Evolutionary conservation across 2,329 filamentous ascomycete genomes (phyloP), one percentile per base, ranked within the genome.

Genomic region (Drechslerella stenobrocha): DNA sequence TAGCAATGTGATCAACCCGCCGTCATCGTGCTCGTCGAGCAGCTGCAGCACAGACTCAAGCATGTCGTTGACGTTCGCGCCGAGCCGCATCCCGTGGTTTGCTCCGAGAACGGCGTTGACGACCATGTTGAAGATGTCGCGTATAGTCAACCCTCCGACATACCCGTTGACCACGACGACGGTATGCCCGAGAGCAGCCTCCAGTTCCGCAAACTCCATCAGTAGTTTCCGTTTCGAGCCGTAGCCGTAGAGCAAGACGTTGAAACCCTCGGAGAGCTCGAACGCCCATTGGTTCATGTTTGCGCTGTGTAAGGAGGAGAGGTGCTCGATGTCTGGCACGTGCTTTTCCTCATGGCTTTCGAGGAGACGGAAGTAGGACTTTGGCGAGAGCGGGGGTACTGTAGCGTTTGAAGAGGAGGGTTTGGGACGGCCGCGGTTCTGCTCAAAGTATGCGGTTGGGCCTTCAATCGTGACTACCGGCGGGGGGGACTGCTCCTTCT

Each of bases 221-320:
- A 92, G 80, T 0, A 97, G 82, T 2, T 80, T 78, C 30, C 88
- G 82, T 77, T 98, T 98, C 1, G 90, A 95, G 0, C 93, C 93
- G 75, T 90, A 95, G 26, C 93, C 93, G 75, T 95, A 96, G 0
- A 96, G 78, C 74, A 93, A 96, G 52, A 97, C 80, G 73, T 89
- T 90, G 79, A 96, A 97, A 20, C 86, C 85, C 75, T 96, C 85
- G 3, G 85, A 81, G 13, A 97, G 82, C 78, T 98, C 93, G 75
- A 97, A 96, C 0, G 82, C 79, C 93, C 93, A 98, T 75, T 97
- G 93, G 1, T 87, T 83, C 75, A 96, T 97, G 0, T 88, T 90
- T 67, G 87, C 84, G 44, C 84, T 80, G 75, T 97, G 92, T 20
- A 96, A 77, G 4, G 84, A 82, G 71, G 88, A 81, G 23, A 98